Evolutionary conservation across 495 filamentous ascomycete species (phyloP), one percentile per base, ranked within the genome.

Genomic region (Xylaria intraflava): DNA sequence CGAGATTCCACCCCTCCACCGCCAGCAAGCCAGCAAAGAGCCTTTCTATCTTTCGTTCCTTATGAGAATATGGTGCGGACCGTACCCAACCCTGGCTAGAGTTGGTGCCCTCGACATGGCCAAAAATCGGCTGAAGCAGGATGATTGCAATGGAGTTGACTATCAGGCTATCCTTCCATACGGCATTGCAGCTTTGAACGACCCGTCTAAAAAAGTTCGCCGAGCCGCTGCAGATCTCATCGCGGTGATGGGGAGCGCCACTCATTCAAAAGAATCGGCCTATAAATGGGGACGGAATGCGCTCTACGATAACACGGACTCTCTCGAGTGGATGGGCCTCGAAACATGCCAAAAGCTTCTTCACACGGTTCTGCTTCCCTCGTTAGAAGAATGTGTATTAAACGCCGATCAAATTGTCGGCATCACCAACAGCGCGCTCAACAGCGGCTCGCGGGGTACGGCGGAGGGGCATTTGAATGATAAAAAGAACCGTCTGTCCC

Each of bases 161-260:
- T 74, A 84, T 35, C 91, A 95, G 62, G 81, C 83, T 2, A 60
- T 95, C 17, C 56, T 95, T 24, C 90, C 91, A 12, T 95, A 94
- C 66, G 65, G 83, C 27, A 64, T 95, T 30, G 73, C 73, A 49
- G 87, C 85, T 8, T 78, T 98, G 16, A 72, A 82, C 23, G 93
- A 98, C 66, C 67, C 79, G 2, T 83, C 86, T 1, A 78, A 79
- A 49, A 83, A 78, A 41, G 85, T 96, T 47, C 83, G 93, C 26
- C 79, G 81, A 19, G 82, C 88, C 33, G 86, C 90, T 17, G 82
- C 84, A 27, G 78, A 84, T 36, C 77, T 90, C 24, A 57, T 86
- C 8, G 58, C 72, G 2, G 65, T 74, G 10, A 53, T 89, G 4
- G 65, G 67, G 6, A 46, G 52, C 7, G 53, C 56, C 35, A 26